Base-by-base conservation (phyloP, 106 monocot genomes). In the Alisma plantagoaquatica region DNA sequence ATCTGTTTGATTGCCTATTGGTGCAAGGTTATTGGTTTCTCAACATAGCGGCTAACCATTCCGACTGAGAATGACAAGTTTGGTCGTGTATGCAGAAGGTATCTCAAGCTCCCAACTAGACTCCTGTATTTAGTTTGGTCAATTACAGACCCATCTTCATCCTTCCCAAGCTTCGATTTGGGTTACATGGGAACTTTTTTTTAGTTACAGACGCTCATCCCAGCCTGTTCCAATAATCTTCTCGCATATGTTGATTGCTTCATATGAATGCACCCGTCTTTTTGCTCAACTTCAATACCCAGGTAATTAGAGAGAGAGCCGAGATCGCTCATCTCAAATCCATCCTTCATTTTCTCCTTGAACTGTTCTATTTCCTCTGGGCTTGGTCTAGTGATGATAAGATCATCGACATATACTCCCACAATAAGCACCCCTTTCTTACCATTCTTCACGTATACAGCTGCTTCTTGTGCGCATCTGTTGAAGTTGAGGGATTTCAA, bases 1-100 rank as follows among this genome's bases (percentile, higher is more conserved):
- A 56, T 66, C 14, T 57, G 56, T 29, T 66, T 66, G 10, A 66
- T 32, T 16, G 56, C 66, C 45, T 55, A 32, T 17, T 47, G 56
- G 53, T 66, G 56, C 49, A 41, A 50, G 32, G 41, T 20, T 9
- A 18, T 57, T 0, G 67, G 57, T 14, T 17, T 33, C 33, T 67
- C 27, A 56, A 59, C 59, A 44, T 49, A 67, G 5, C 58, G 33
- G 16, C 47, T 58, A 2, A 35, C 49, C 23, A 58, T 2, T 2
- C 49, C 49, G 47, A 67, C 57, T 11, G 58, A 46, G 29, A 10
- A 59, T 15, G 67, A 57, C 0, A 67, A n/a, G 29, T 57, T 50
- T 20, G 64, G 41, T 42, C 41, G 29, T 6, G 62, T 63, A 20
- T 35, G 51, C 16, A 51, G 49, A 2, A 57, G 45, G 21, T 56